These are phyloP conservation scores for Emydomyces testavorans DNA, from an alignment of 2,329 filamentous ascomycete species.

Conservation along the genomic window DNA sequence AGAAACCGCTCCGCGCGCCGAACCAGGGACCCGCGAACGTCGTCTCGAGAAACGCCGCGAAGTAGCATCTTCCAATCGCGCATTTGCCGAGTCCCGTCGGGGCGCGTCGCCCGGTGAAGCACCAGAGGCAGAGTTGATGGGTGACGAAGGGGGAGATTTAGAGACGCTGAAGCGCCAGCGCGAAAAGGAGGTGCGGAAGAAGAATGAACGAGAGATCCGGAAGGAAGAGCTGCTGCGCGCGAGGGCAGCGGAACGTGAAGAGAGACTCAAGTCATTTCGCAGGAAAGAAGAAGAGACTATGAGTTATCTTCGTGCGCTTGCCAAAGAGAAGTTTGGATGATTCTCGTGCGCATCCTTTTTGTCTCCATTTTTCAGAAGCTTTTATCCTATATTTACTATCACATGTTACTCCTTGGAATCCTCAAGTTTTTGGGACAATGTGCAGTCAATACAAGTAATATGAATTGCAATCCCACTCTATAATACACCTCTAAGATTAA, in stretches of 20 bases:
- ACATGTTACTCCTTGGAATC: neutral
- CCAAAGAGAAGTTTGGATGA: constrained; percentile 64
- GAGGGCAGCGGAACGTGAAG: constrained; percentile 66
- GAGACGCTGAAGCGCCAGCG: constrained; percentile 57
- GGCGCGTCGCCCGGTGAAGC: constrained; percentile 53
- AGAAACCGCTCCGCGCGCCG: constrained; percentile 70
- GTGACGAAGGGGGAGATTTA: constrained; percentile 47
- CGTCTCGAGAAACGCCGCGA: constrained; percentile 75
- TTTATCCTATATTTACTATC: neutral
- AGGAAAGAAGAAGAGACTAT: constrained; percentile 77
- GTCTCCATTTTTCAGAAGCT: no score
- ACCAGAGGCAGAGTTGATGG: constrained; percentile 66
- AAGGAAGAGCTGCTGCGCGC: constrained; percentile 71
- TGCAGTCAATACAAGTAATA: neutral
- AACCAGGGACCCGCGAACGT: constrained; percentile 70
- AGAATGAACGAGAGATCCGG: constrained; percentile 71
- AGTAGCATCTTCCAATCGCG: constrained; percentile 58
- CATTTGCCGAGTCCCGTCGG: constrained; percentile 51
- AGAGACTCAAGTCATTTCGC: constrained; percentile 56
- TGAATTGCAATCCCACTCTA: constrained; percentile 2
- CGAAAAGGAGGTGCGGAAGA: constrained; percentile 56
- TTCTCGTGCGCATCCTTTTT: no score
- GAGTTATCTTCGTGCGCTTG: constrained; percentile 66
- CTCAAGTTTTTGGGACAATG: neutral
- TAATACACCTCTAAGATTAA: constrained; percentile 12